Percentiles rank a stretch among this genome's conserved stretches.
Conservation (phyloP, 192 early-diverging fungal species). For the Umbelopsis sp. region DNA sequence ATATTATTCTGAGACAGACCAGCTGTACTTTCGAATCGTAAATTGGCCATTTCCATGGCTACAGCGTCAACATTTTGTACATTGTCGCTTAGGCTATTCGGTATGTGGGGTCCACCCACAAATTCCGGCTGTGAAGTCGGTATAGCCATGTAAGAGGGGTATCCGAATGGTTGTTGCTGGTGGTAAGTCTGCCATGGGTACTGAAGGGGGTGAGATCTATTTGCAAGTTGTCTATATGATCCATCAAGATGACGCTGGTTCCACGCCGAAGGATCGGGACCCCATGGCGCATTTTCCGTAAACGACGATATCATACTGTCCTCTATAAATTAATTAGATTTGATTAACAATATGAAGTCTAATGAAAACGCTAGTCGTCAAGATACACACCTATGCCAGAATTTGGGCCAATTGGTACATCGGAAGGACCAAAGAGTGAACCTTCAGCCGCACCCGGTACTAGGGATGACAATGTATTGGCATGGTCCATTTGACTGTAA, state of each 20-base stretch:
- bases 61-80: background rate
- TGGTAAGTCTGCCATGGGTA: background rate
- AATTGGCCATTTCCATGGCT: background rate
- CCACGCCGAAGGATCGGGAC: background rate
- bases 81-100: background rate
- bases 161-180: background rate
- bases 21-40: conserved; percentile 13
- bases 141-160: background rate
- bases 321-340: background rate
- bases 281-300: background rate
- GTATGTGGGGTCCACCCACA: background rate
- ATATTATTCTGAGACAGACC: background rate
- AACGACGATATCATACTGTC: background rate
- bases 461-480: too few species aligned
- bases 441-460: too few species aligned
- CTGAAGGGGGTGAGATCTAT: background rate
- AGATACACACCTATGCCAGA: too few species aligned
- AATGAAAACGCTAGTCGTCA: too few species aligned
- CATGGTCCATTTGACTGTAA: too few species aligned
- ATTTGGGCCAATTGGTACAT: too few species aligned
- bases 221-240: conserved; percentile 7
- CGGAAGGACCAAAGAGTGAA: too few species aligned
- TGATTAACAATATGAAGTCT: background rate
- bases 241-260: background rate
- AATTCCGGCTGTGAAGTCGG: background rate